Percentiles rank a stretch among this genome's conserved stretches.
phyloP scores from a whole-genome alignment of 169 alveolate species.

The Cryptosporidium meleagridis region DNA sequence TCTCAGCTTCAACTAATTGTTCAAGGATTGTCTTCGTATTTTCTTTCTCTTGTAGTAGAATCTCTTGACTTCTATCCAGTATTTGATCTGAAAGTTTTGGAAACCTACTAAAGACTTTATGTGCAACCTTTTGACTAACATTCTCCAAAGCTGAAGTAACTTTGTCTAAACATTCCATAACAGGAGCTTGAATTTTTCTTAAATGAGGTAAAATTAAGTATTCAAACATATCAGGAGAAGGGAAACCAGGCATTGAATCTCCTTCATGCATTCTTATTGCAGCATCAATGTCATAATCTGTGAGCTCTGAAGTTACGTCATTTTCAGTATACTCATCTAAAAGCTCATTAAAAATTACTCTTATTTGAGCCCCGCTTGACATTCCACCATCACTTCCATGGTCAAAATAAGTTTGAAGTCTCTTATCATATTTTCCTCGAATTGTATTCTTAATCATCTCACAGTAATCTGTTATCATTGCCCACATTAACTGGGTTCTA shows the following conservation, averaged over 20 bases:
- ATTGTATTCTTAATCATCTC: constrained; percentile 94
- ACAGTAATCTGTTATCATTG: constrained; percentile 97
- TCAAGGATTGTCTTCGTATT: constrained; percentile 88
- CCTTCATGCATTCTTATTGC: constrained; percentile 98
- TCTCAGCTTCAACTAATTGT: constrained; percentile 90
- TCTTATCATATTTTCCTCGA: constrained; percentile 93
- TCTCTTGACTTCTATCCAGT: constrained; percentile 85
- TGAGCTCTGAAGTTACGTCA: constrained; percentile 85
- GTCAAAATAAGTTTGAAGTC: constrained; percentile 83
- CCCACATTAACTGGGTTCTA: constrained; percentile 96
- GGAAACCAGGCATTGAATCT: constrained; percentile 98
- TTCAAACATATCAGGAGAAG: constrained; percentile 96
- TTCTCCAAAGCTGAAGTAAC: constrained; percentile 88
- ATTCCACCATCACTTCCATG: constrained; percentile 81
- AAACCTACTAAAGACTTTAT: constrained; percentile 91
- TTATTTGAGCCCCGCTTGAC: constrained; percentile 88
- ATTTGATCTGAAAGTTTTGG: constrained; percentile 93
- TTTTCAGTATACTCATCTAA: constrained; percentile 89
- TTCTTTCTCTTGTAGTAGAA: constrained; percentile 90
- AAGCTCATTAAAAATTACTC: constrained; percentile 90
- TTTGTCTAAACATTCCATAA: constrained; percentile 84
- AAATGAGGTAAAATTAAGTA: constrained; percentile 94
- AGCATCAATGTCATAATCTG: constrained; percentile 94
- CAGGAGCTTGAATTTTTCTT: constrained; percentile 91
- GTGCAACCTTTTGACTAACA: constrained; percentile 91